Base-by-base conservation (phyloP, 2,329 filamentous ascomycete species). In the Niveomyces coronatus region DNA sequence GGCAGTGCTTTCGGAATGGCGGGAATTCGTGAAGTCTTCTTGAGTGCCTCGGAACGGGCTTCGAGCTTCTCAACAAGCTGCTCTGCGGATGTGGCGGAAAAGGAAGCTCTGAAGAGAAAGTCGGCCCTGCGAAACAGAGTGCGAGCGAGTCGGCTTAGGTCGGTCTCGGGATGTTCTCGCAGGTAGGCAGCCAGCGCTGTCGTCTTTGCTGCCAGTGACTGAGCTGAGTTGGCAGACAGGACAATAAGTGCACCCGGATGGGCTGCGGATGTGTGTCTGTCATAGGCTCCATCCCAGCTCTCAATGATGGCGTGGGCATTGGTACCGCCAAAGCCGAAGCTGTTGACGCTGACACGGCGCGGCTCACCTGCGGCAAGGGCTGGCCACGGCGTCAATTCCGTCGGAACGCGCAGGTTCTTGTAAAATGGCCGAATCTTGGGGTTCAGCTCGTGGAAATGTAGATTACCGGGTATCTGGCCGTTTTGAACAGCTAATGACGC, bases 391-490 rank as follows among this genome's bases (percentile, higher is more conserved):
- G 8, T 28, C 14, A 24, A 10, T 5, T 26, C 27, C 2, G 39
- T 45, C 0, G 47, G 43, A 4, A 50, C 34, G 4, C 44, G 24
- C 0, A 50, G 28, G 2, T 35, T 23, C 9, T 34, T 31, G 17
- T 47, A 48, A 7, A 37, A 45, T 0, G 35, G 43, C 2, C 5
- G 9, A 5, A 67, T 68, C 49, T 59, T 61, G 16, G 57, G 58
- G 35, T 69, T 70, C 1, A 64, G 60, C 4, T 57, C 43, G 46
- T 67, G 60, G 51, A 69, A 69, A 43, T 65, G 60, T 19, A 62
- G 50, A 44, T 68, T 68, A 1, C 64, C 65, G 6, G 65, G 50
- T 16, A 70, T 60, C 36, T 62, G 61, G 7, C 60, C 59, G 34
- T 62, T 53, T 45, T 68, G 61, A 5, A 70, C 50, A 52, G 62